Evolutionary conservation across 352 stramenopile genomes (phyloP), one percentile per base, ranked within the genome.

Genomic region (Aphanomyces stellatus): DNA sequence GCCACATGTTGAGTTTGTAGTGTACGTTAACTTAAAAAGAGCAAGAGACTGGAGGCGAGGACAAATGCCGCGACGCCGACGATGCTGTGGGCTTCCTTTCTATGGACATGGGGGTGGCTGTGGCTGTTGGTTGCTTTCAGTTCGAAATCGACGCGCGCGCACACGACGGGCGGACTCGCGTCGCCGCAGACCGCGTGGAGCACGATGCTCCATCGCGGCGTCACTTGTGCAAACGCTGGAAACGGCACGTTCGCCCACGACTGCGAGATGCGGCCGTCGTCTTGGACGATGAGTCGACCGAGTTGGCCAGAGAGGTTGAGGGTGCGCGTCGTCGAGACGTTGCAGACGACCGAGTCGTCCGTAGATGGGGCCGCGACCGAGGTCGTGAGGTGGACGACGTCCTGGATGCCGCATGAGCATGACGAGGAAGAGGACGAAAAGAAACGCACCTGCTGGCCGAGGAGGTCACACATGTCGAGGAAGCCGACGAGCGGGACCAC

Each of bases 1-100:
- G n/a, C n/a, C n/a, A n/a, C n/a, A n/a, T n/a, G n/a, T n/a, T n/a
- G n/a, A n/a, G n/a, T n/a, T n/a, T n/a, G n/a, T n/a, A n/a, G n/a
- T n/a, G n/a, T n/a, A n/a, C n/a, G 43, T 67, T 67, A 67, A 67
- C 34, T 67, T 67, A 67, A 67, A 60, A 67, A 67, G 60, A 67
- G 60, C 10, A 67, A 33, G 11, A 67, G 60, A 49, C 60, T 67
- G 25, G 60, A 67, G 31, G 60, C 60, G 15, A 67, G 37, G 28
- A 67, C 60, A 67, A 67, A 67, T 13, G 40, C 30, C 27, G 60
- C 60, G 34, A 67, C 41, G 49, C 60, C 60, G 4, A 67, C 17
- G 11, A 67, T 40, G n/a, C 37, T 15, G 25, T 67, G 60, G 24
- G 60, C 60, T 67, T 67, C 60, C 34, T 67, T 49, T 19, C 49